These are phyloP conservation scores for Xerocomellus chrysenteron DNA, from an alignment of 768 basidiomycete genomes.

Conservation along the genomic window DNA sequence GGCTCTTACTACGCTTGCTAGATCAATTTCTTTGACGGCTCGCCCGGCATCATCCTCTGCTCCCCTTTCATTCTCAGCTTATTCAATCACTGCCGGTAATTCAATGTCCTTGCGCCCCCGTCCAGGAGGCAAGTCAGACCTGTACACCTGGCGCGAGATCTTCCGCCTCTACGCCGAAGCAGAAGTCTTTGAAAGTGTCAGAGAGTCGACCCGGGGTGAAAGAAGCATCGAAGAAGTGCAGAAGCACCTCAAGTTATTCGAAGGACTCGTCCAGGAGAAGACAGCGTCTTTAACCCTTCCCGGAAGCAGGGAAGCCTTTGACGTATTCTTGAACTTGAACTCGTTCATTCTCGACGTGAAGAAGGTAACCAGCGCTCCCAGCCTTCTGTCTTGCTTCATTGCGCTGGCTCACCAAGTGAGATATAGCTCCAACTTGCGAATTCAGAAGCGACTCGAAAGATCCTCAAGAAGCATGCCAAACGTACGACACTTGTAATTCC, in stretches of 20 bases:
- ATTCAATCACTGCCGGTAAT: slow-evolving; percentile 27
- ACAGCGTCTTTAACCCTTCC: slow-evolving; percentile 53
- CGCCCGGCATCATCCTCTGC: slow-evolving; percentile 34
- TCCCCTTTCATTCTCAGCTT: slow-evolving; percentile 31
- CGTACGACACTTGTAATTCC: slow-evolving; percentile 79
- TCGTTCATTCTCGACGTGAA: slow-evolving; percentile 77
- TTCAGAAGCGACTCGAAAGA: slow-evolving; percentile 87
- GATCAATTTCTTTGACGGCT: slow-evolving; percentile 32
- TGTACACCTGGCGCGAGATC: slow-evolving; percentile 88
- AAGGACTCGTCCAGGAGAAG: slow-evolving; percentile 52
- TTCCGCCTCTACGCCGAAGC: slow-evolving; percentile 85
- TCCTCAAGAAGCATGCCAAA: slow-evolving; percentile 92
- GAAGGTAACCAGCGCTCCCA: slow-evolving; percentile 47
- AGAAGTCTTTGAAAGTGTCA: slow-evolving; percentile 77
- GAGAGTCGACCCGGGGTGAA: slow-evolving; percentile 67
- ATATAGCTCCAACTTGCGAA: slow-evolving; percentile 77
- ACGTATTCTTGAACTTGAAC: slow-evolving; percentile 75
- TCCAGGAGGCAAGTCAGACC: slow-evolving; percentile 45
- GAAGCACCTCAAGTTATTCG: slow-evolving; percentile 60
- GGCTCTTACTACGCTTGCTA: slow-evolving; percentile 49
- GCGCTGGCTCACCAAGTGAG: not conserved
- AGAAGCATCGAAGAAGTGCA: slow-evolving; percentile 69
- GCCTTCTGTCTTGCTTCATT: not conserved
- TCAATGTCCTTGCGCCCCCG: slow-evolving; percentile 39
- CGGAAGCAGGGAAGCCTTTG: slow-evolving; percentile 58